Conservation (phyloP, 2,329 filamentous ascomycete species). For the Fusarium virguliforme region DNA sequence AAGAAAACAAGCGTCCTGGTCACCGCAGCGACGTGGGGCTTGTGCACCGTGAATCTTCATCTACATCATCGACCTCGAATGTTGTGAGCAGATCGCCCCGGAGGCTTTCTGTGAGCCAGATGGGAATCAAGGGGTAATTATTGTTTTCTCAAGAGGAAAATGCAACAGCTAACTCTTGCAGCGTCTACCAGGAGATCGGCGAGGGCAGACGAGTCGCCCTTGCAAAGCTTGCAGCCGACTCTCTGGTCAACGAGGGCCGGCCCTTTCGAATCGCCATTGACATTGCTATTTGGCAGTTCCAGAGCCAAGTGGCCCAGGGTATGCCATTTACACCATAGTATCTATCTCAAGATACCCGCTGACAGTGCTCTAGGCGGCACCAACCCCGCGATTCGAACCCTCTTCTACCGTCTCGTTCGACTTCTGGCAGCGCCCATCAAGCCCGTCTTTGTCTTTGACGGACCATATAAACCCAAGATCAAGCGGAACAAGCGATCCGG, state of each 20-base stretch:
- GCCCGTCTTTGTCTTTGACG: constrained; percentile 92
- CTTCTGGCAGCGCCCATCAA: constrained; percentile 84
- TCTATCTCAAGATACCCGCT: constrained; percentile 13
- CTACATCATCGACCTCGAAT: constrained; percentile 39
- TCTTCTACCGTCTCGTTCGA: constrained; percentile 91
- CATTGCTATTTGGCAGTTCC: constrained; percentile 97
- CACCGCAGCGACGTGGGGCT: constrained; percentile 54
- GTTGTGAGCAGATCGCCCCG: constrained; percentile 22
- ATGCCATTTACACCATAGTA: constrained; percentile 17
- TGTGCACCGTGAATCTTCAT: constrained; percentile 36
- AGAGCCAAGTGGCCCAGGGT: constrained; percentile 87
- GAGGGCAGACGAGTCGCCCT: constrained; percentile 84
- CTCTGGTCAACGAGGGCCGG: constrained; percentile 77
- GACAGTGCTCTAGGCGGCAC: constrained; percentile 73
- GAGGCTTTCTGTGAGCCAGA: constrained; percentile 52
- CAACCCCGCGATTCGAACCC: constrained; percentile 90
- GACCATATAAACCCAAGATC: constrained; percentile 85
- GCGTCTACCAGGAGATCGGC: constrained; percentile 93
- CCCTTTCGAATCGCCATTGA: constrained; percentile 93
- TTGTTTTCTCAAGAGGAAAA: rapidly evolving
- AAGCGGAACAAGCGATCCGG: constrained; percentile 87
- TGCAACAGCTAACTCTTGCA: constrained; percentile 56
- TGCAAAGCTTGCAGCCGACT: constrained; percentile 84
- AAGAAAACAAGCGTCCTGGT: constrained; percentile 52
- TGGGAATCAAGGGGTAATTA: constrained; percentile 78